These are phyloP conservation scores for Rutstroemia sp. DNA, from an alignment of 2,329 filamentous ascomycete species.

Conservation along the genomic window DNA sequence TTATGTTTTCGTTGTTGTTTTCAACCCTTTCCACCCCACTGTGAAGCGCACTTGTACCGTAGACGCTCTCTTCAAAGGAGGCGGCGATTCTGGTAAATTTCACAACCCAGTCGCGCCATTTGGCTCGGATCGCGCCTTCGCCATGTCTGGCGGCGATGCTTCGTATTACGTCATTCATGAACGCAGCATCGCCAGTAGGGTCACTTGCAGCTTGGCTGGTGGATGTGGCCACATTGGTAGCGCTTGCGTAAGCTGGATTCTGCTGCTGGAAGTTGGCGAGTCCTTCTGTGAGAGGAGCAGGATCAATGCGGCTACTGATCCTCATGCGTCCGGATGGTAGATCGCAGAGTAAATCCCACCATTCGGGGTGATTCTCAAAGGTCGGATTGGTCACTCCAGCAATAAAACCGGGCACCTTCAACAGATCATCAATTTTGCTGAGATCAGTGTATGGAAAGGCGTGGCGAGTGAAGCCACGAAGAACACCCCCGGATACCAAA, in stretches of 20 bases:
- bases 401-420: conserved; percentile 95
- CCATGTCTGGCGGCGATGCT: conserved; percentile 83
- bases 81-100: conserved; percentile 90
- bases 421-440: conserved; percentile 92
- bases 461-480: conserved; percentile 89
- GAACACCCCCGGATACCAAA: conserved; percentile 82
- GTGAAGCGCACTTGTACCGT: conserved; percentile 83
- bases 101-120: conserved; percentile 90
- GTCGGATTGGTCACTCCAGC: conserved; percentile 96
- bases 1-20: conserved; percentile 48
- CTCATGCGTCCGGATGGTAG: conserved; percentile 87
- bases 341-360: conserved; percentile 97
- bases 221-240: conserved; percentile 36
- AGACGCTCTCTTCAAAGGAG: conserved; percentile 92
- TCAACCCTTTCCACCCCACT: conserved; percentile 71
- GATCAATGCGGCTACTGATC: conserved; percentile 83
- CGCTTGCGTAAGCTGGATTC: conserved; percentile 48
- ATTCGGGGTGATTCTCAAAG: conserved; percentile 89
- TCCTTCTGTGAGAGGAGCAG: conserved; percentile 75
- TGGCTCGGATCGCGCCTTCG: conserved; percentile 81
- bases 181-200: conserved; percentile 76
- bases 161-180: conserved; percentile 78
- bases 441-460: conserved; percentile 97
- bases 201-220: conserved; percentile 40
- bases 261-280: conserved; percentile 82